These are phyloP conservation scores for Colletotrichum noveboracense DNA, from an alignment of 2,329 filamentous ascomycete species.

Conservation along the genomic window DNA sequence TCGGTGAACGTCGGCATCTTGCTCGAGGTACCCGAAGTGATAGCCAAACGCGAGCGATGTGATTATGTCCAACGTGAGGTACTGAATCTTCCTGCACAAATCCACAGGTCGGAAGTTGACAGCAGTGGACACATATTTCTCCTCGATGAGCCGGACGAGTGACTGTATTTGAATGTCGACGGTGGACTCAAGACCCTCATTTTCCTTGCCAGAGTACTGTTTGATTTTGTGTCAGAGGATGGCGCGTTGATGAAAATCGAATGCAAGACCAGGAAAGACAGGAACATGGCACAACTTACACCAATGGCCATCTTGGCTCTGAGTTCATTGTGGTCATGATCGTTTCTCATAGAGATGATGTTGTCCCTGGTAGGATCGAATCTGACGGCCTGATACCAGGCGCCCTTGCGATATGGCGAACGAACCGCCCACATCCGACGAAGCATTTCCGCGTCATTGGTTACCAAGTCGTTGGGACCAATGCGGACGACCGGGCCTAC, in stretches of 20 bases:
- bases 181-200: slow-evolving; percentile 50
- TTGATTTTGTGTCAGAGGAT: neutral
- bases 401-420: slow-evolving; percentile 33
- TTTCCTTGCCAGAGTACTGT: slow-evolving; percentile 61
- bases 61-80: slow-evolving; percentile 62
- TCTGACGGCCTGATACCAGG: slow-evolving; percentile 43
- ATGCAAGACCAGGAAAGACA: neutral
- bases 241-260: neutral
- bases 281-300: slow-evolving; percentile 22
- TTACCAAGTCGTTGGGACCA: slow-evolving; percentile 39
- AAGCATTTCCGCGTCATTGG: slow-evolving; percentile 37
- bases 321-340: slow-evolving; percentile 45
- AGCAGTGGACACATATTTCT: slow-evolving; percentile 45
- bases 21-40: slow-evolving; percentile 53
- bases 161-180: slow-evolving; percentile 52
- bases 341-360: slow-evolving; percentile 35
- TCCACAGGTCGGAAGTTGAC: slow-evolving; percentile 48
- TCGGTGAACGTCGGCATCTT: slow-evolving; percentile 51
- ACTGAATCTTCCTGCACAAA: slow-evolving; percentile 52
- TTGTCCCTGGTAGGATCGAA: slow-evolving; percentile 36
- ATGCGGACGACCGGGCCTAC: slow-evolving; percentile 38
- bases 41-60: slow-evolving; percentile 57
- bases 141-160: slow-evolving; percentile 52
- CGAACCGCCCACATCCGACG: slow-evolving; percentile 36
- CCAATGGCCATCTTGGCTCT: slow-evolving; percentile 56